phyloP scores from a whole-genome alignment of 2,329 filamentous ascomycete genomes.

The Lecanicillium sp. region DNA sequence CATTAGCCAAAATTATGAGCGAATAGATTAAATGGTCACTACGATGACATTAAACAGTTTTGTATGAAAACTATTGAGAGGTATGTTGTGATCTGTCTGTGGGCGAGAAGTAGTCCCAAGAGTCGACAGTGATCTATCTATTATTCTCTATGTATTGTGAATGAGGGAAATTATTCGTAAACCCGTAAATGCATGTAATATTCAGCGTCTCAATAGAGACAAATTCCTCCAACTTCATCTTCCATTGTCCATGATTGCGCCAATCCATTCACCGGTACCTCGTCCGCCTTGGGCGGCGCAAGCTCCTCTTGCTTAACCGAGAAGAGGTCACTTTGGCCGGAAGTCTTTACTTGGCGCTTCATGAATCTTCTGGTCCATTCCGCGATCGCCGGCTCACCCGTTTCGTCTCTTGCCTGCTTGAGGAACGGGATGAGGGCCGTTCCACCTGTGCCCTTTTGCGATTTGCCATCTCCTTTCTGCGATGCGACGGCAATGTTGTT shows the following conservation, averaged over 20 bases:
- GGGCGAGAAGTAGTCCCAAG: too few relatives aligned
- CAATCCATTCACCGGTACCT: slow-evolving; percentile 56
- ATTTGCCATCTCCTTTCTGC: slow-evolving; percentile 43
- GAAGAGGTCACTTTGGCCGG: slow-evolving; percentile 52
- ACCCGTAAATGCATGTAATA: background rate
- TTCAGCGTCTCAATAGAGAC: slow-evolving; percentile 34
- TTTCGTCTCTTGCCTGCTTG: slow-evolving; percentile 95
- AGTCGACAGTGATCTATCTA: background rate
- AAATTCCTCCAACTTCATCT: slow-evolving; percentile 64
- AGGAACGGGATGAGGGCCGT: slow-evolving; percentile 92
- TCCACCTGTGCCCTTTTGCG: slow-evolving; percentile 83
- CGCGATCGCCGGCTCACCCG: slow-evolving; percentile 79
- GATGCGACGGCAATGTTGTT: slow-evolving; percentile 60
- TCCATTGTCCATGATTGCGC: slow-evolving; percentile 87
- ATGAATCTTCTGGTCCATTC: slow-evolving; percentile 55
- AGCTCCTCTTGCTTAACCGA: slow-evolving; percentile 44
- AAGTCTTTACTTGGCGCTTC: slow-evolving; percentile 43
- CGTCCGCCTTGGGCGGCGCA: slow-evolving; percentile 34
- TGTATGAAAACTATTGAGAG: too few relatives aligned
- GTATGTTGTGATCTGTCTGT: too few relatives aligned
- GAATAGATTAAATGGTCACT: background rate
- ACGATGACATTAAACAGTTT: too few relatives aligned
- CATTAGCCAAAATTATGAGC: too few relatives aligned
- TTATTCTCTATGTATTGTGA: background rate
- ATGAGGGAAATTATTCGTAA: background rate